Percentiles rank a stretch among this genome's conserved stretches.
Evolutionary conservation across 2,329 filamentous ascomycete genomes (phyloP).

Genomic region (Exophiala oligosperma): DNA sequence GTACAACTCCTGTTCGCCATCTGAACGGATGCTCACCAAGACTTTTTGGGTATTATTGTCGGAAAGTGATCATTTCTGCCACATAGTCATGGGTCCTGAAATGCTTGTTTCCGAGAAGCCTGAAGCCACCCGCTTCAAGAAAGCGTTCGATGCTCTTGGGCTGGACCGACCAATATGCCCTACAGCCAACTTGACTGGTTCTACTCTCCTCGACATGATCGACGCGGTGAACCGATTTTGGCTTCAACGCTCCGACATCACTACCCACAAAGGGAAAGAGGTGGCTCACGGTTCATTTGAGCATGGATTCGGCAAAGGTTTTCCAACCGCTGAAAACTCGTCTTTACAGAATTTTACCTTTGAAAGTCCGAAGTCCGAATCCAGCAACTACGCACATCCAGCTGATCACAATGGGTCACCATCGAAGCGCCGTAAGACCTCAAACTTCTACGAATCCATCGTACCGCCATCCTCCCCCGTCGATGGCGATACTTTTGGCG

Average conservation of each 20-base stretch:
- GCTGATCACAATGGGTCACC: neutral
- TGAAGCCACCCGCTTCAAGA: neutral
- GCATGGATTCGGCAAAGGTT: neutral
- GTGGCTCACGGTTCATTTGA: neutral
- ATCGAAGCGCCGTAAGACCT: conserved; percentile 17
- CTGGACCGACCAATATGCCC: neutral
- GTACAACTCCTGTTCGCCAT: conserved; percentile 16
- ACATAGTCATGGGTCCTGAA: too few species aligned
- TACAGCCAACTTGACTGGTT: neutral
- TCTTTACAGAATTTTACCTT: neutral
- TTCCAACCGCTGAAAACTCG: neutral
- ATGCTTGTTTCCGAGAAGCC: too few species aligned
- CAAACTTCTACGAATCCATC: neutral
- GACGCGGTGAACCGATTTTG: neutral
- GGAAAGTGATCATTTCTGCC: neutral
- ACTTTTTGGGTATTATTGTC: conserved; percentile 33
- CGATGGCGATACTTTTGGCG: neutral
- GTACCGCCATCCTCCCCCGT: too few species aligned
- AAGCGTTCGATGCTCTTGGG: neutral
- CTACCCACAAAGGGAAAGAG: neutral
- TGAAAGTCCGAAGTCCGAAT: neutral
- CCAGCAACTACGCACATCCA: neutral
- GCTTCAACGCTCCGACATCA: neutral
- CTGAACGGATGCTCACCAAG: conserved; percentile 30
- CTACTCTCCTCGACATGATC: neutral